Conservation (phyloP, 768 basidiomycete species). For the Psilocybe tampanensis region DNA sequence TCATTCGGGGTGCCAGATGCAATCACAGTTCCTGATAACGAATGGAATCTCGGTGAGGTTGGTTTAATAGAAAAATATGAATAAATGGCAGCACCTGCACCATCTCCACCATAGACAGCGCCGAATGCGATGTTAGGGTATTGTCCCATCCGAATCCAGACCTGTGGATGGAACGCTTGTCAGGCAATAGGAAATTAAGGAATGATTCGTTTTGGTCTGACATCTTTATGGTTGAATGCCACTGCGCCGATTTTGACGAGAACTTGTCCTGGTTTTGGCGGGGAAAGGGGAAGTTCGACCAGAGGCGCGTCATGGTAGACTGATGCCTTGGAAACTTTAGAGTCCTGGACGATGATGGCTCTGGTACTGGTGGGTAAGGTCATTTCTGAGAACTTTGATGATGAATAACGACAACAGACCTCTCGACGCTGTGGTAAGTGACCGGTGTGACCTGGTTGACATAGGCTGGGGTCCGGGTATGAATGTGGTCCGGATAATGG, state of each 20-base stretch:
- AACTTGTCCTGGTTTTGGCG: slow-evolving; percentile 57
- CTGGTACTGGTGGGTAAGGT: slow-evolving; percentile 45
- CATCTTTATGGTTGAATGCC: slow-evolving; percentile 80
- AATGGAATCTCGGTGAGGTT: neutral
- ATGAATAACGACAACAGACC: neutral
- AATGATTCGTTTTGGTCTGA: slow-evolving; percentile 25
- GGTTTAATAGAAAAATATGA: neutral
- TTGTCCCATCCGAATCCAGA: slow-evolving; percentile 72
- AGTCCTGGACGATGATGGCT: slow-evolving; percentile 50
- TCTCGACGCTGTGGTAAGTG: no score
- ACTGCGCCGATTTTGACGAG: slow-evolving; percentile 70
- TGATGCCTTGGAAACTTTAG: slow-evolving; percentile 38
- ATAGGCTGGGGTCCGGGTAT: neutral
- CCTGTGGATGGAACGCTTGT: slow-evolving; percentile 34
- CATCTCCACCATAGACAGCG: slow-evolving; percentile 70
- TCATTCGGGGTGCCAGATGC: slow-evolving; percentile 57
- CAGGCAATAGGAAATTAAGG: neutral
- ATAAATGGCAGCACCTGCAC: slow-evolving; percentile 53
- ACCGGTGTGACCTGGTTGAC: neutral
- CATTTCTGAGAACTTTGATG: neutral
- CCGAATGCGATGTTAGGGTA: slow-evolving; percentile 68
- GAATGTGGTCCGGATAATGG: neutral
- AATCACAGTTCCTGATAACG: slow-evolving; percentile 57
- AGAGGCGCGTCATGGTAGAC: slow-evolving; percentile 60
- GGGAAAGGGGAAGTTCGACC: slow-evolving; percentile 49